Evolutionary conservation across 805 yeast genomes (phyloP).

Genomic region (Myxozyma lipomycoides): DNA sequence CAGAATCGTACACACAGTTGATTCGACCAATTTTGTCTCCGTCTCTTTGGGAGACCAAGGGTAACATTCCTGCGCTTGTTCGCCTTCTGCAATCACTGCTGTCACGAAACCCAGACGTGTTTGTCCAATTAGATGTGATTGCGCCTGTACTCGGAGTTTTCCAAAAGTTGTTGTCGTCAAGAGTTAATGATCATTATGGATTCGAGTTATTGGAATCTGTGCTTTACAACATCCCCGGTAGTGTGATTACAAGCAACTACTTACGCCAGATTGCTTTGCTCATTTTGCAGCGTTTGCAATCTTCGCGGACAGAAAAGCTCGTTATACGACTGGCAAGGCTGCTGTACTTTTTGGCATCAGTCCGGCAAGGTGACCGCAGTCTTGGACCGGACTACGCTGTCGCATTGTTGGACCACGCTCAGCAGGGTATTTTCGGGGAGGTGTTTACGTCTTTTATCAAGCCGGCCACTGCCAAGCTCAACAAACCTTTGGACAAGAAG

Average conservation of each 20-base stretch:
- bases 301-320: conserved; percentile 75
- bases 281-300: conserved; percentile 74
- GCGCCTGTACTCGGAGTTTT: conserved; percentile 92
- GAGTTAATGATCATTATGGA: conserved; percentile 73
- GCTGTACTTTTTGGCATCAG: conserved; percentile 50
- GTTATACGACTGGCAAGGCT: conserved; percentile 67
- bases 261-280: conserved; percentile 70
- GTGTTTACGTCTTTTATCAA: conserved; percentile 36
- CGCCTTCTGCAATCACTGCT: conserved; percentile 70
- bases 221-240: conserved; percentile 52
- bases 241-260: conserved; percentile 46
- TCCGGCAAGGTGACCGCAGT: conserved; percentile 34
- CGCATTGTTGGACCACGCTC: conserved; percentile 67
- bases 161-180: conserved; percentile 86
- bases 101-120: conserved; percentile 41
- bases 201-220: conserved; percentile 78
- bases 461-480: conserved; percentile 38
- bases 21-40: conserved; percentile 84
- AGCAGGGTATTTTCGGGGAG: conserved; percentile 42
- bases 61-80: conserved; percentile 90
- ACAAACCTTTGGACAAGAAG: conserved; percentile 45
- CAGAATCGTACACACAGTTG: conserved; percentile 60
- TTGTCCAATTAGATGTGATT: conserved; percentile 45
- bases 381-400: conserved; percentile 54
- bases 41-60: conserved; percentile 87